Evolutionary conservation across 169 alveolate genomes (phyloP), one percentile per base, ranked within the genome.

Genomic region (Eimeria falciformis): DNA sequence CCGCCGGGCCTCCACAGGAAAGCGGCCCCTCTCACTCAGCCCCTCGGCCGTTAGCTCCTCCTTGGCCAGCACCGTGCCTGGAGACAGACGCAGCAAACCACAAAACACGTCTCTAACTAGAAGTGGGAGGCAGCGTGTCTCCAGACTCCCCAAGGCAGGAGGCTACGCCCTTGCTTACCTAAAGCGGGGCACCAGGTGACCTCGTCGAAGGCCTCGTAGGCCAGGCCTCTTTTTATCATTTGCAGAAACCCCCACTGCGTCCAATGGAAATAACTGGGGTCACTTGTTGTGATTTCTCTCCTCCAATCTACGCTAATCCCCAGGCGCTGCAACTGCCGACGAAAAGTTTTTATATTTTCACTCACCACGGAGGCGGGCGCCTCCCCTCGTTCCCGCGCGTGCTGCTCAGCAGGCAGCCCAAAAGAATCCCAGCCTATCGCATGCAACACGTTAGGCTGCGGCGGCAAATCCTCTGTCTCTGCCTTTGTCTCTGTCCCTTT

Each of bases 381-480:
- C 0, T 92, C 66, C n/a, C 95, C 95, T 53, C 96, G 82, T 40
- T 93, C 93, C 62, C 96, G 86, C 0, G 99, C 98, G 58, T 97
- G 97, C 90, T 98, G 95, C 94, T 98, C 99, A 29, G 99, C 98
- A 0, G 99, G 99, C 37, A 98, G 83, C 17, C 99, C 99, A 86
- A 98, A 98, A 5, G 98, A 92, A 68, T 98, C 99, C 99, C 98
- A 98, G 23, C 99, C 99, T 90, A 98, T 98, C 0, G 99, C 99
- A 87, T 97, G 97, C 68, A 98, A 95, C 23, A 98, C 99, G 5
- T 95, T 85, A 75, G 73, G 90, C 56, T 66, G 86, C 12, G 73
- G 81, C 92, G 96, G 83, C 25, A 97, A 95, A 55, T 97, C 96
- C 21, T 45, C 50, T 27, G 50, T 37, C 27, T 33, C 81, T 68